Conservation (phyloP, 345 rosid species). For the Ailanthus altissimus region DNA sequence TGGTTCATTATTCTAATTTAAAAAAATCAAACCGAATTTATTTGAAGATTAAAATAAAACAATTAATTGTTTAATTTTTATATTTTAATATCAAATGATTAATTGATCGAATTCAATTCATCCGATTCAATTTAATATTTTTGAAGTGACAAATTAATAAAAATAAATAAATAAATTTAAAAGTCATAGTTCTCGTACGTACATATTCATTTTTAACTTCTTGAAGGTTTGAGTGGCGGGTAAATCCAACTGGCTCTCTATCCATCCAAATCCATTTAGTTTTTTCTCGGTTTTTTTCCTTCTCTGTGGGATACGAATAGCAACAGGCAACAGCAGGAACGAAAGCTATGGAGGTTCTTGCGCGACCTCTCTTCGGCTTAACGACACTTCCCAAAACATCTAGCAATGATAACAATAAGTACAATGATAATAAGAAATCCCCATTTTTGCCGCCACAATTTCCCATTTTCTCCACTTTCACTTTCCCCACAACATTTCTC, state of each 20-base stretch:
- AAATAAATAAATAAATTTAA: too few species aligned
- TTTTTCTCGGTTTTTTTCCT: neutral
- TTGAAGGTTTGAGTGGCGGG: neutral
- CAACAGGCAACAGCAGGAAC: neutral
- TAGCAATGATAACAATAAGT: neutral
- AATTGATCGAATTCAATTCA: too few species aligned
- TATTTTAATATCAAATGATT: too few species aligned
- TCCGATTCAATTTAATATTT: too few species aligned
- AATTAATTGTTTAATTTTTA: too few species aligned
- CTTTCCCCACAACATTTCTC: neutral
- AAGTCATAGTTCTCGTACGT: too few species aligned
- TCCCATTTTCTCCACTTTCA: neutral
- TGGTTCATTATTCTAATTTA: too few species aligned
- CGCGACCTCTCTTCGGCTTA: slow-evolving; percentile 4
- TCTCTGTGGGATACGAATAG: too few species aligned
- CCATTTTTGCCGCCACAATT: neutral
- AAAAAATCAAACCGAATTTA: too few species aligned
- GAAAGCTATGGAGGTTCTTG: slow-evolving; percentile 13
- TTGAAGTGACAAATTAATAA: too few species aligned
- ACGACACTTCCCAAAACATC: neutral
- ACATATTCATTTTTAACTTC: too few species aligned
- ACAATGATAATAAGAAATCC: neutral
- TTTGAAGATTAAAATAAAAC: too few species aligned
- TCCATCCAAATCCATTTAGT: neutral
- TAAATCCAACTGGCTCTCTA: neutral